Evolutionary conservation across 2,329 filamentous ascomycete genomes (phyloP).

Genomic region (Phyllosticta ampelicida): DNA sequence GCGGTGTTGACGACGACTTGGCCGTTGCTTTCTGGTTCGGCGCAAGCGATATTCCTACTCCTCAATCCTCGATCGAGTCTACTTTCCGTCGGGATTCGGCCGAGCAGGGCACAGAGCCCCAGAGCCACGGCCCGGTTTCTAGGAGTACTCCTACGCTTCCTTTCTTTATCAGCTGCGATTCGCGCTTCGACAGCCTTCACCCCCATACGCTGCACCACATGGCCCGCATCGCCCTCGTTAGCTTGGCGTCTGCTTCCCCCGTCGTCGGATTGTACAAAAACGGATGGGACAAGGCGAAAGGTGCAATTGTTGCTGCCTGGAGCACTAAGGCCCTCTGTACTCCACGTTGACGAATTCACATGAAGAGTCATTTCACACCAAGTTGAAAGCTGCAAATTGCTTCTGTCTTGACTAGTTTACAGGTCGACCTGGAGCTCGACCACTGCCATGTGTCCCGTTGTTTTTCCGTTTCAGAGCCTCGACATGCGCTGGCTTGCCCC

Average conservation of each 20-base stretch:
- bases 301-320: neutral
- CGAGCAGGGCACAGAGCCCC: neutral
- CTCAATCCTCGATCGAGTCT: neutral
- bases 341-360: neutral
- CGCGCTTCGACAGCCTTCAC: neutral
- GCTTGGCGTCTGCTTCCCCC: neutral
- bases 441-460: neutral
- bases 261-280: neutral
- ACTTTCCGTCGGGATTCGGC: neutral
- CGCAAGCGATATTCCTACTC: neutral
- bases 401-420: neutral
- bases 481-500: neutral
- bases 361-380: neutral
- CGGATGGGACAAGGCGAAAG: neutral
- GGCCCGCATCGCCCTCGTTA: neutral
- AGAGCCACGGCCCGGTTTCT: neutral
- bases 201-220: neutral
- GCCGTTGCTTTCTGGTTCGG: neutral
- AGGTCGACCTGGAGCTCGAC: neutral
- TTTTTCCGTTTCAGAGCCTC: conserved; percentile 1
- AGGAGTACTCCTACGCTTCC: no score
- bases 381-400: neutral
- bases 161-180: neutral
- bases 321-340: neutral
- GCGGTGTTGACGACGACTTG: neutral